Evolutionary conservation across 2,329 filamentous ascomycete genomes (phyloP), one percentile per base, ranked within the genome.

Genomic region (Tolypocladium capitatum): DNA sequence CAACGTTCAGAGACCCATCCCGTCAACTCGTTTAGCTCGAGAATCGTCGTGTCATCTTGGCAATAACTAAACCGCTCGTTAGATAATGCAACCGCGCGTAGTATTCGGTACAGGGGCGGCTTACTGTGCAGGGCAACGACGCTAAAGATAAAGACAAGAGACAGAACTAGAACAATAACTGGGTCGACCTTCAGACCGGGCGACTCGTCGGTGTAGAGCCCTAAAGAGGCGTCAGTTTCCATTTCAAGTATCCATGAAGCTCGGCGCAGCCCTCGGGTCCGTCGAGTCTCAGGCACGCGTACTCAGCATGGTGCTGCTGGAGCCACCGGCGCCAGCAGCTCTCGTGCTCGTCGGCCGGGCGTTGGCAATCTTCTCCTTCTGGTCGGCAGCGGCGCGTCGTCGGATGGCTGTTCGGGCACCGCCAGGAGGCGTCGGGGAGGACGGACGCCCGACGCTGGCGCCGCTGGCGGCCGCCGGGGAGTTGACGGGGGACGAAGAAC

Each of bases 241-340:
- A 30, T 24, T 48, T 38, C 46, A 30, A 44, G 24, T 8, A 24
- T 7, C 9, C 38, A 11, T 6, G 16, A 4, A 11, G 21, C 38
- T 41, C 24, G 38, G 21, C 36, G 21, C 20, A n/a, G 20, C 35
- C 18, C 11, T 13, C 11, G 35, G 18, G 35, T 5, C 13, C 20
- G 20, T 16, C 11, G 9, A 24, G 38, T 30, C 24, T 10, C 24
- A 11, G 20, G 16, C 6, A 16, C 43, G 80, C 84, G 57, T 84
- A 88, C 90, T 91, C 74, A 98, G 76, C 92, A 98, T 98, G 46
- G 92, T 98, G 73, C 88, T 94, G 68, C 85, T 94, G 66, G 89
- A 96, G 56, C 92, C 92, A 57, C 92, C 92, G 18, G 92, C 92
- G 58, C 92, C 92, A 32, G 92, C 92, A 35, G 91, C 83, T 60